A percentile compares a stretch with the other conserved stretches of the same genome.
Evolutionary conservation across 176 grass and related monocot genomes (phyloP).

Genomic region (Oryza rufipogon): DNA sequence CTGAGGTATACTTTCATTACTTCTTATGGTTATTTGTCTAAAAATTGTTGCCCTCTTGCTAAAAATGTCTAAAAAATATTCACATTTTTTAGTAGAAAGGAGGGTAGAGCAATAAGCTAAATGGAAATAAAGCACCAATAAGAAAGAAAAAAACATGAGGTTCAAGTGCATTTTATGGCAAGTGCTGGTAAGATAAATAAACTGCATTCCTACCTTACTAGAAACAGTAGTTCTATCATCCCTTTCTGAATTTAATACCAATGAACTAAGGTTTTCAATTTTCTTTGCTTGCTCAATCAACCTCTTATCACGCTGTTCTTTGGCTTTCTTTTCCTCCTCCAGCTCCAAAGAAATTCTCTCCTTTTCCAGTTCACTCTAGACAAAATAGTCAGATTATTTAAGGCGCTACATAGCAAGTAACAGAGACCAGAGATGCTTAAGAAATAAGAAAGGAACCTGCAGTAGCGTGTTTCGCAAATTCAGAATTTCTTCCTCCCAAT

Average conservation of each 20-base stretch:
- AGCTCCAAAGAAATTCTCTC: conserved; percentile 91
- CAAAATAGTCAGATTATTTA: conserved; percentile 26
- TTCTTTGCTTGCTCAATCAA: conserved; percentile 88
- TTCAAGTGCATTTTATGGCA: background rate
- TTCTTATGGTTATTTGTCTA: conserved; percentile 1
- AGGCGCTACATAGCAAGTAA: background rate
- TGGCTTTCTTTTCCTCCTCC: conserved; percentile 94
- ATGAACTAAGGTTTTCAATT: conserved; percentile 91
- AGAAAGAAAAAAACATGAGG: background rate
- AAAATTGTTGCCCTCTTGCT: too few relatives aligned
- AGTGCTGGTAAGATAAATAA: conserved; percentile 25
- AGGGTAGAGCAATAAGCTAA: background rate
- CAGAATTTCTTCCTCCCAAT: conserved; percentile 92
- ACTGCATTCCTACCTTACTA: conserved; percentile 61
- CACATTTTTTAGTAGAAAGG: conserved; percentile 7
- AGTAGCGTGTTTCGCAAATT: conserved; percentile 85
- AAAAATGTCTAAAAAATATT: background rate
- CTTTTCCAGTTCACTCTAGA: conserved; percentile 93
- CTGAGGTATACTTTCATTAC: background rate
- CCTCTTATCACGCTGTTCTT: conserved; percentile 81
- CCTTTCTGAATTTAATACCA: conserved; percentile 87
- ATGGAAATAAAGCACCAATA: conserved; percentile 4
- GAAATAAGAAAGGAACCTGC: conserved; percentile 65
- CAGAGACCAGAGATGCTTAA: conserved; percentile 35
- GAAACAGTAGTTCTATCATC: conserved; percentile 58